Percentiles rank a stretch among this genome's conserved stretches.
Conservation (phyloP, 2,329 filamentous ascomycete genomes). For the Exutisphaerella laricina region DNA sequence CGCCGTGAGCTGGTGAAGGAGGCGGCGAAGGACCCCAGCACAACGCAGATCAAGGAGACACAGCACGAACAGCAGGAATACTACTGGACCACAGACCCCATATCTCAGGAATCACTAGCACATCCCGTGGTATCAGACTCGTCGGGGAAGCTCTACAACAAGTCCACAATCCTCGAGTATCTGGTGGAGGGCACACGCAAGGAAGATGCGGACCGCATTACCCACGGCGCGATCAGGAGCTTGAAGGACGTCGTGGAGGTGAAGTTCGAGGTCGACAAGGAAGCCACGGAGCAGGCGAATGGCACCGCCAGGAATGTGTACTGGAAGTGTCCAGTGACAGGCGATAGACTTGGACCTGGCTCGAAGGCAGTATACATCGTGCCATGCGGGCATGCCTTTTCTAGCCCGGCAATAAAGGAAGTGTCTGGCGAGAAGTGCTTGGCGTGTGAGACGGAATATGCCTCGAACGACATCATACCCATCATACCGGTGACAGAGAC, state of each 20-base stretch:
- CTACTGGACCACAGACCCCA: conserved; percentile 78
- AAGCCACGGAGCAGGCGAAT: conserved; percentile 40
- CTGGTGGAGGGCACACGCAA: conserved; percentile 52
- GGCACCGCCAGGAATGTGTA: conserved; percentile 40
- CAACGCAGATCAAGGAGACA: conserved; percentile 82
- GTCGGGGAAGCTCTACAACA: conserved; percentile 84
- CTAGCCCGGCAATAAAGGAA: conserved; percentile 70
- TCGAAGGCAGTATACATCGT: conserved; percentile 83
- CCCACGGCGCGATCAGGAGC: conserved; percentile 63
- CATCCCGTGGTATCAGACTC: conserved; percentile 78
- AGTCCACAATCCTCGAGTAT: conserved; percentile 75
- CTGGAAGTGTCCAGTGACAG: conserved; percentile 81
- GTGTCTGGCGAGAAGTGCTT: conserved; percentile 55
- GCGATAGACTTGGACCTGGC: conserved; percentile 74
- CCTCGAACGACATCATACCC: conserved; percentile 69
- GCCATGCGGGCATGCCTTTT: conserved; percentile 92
- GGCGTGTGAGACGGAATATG: conserved; percentile 67
- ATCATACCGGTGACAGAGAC: conserved; percentile 67
- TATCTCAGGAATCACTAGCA: conserved; percentile 72
- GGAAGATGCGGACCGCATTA: conserved; percentile 56
- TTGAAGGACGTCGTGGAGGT: conserved; percentile 84
- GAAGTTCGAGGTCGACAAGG: conserved; percentile 58
- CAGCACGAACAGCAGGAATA: conserved; percentile 79
- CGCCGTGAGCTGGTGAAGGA: conserved; percentile 94
- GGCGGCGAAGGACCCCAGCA: conserved; percentile 73